Base-by-base conservation (phyloP, 768 basidiomycete genomes). In the Sistotremastrum niveocremeum region DNA sequence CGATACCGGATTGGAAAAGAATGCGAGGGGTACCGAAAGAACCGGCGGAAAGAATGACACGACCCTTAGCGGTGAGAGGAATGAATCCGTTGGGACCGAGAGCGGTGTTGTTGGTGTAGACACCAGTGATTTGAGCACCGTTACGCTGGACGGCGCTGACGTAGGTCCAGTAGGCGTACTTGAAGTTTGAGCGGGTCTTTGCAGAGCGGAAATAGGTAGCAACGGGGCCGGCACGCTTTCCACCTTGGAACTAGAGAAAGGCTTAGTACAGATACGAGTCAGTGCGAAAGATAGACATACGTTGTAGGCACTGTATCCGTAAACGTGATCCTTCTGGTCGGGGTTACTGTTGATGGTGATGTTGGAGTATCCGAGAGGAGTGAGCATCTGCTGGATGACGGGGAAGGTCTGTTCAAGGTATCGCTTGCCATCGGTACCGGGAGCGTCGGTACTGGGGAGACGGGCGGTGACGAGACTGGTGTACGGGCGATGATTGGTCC, bases 181-280 rank as follows among this genome's bases (percentile, higher is more conserved):
- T 65, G 50, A 78, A 68, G 62, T 78, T 78, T 5, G 61, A 55
- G 30, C 78, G 71, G 8, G 65, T 62, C 45, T 62, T 60, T 4
- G 78, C 74, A n/a, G 76, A 72, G 46, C 71, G 67, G 56, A 73
- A 70, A 61, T 79, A 81, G 4, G 76, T 76, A 6, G 72, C 70
- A 11, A 78, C 73, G 7, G 76, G 73, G 0, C 77, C 78, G 7
- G 67, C 73, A 42, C 67, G 63, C 50, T 63, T 61, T 36, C 68
- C 68, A 41, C 45, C 46, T 9, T 34, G 31, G 34, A 51, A 44
- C 31, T 42, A 40, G 10, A 36, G 29, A 32, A 9, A n/a, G 20
- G 4, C 20, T 32, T 38, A 52, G 51, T 1, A 48, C 7, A 37
- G 37, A 36, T 20, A 36, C 40, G 36, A 41, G 7, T 3, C 20